Conservation (phyloP, 805 yeast genomes). For the Cyberlindnera xishuangbannaensis region DNA sequence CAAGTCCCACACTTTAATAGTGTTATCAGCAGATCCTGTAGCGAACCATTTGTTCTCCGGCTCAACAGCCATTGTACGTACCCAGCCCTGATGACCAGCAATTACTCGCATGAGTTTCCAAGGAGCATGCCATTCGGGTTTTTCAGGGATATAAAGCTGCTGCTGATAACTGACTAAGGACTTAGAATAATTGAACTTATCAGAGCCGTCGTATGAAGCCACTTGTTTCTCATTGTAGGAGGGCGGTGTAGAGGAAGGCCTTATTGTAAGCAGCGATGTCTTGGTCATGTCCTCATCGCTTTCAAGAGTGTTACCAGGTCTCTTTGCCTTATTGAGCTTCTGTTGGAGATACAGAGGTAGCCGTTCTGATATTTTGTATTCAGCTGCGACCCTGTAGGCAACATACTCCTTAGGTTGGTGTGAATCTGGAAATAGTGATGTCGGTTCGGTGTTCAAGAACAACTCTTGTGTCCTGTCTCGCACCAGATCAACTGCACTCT, state of each 20-base stretch:
- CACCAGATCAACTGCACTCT: slow-evolving; percentile 14
- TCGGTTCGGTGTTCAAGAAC: slow-evolving; percentile 5
- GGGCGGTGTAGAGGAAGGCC: no score
- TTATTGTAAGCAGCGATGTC: no score
- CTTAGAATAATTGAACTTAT: no score
- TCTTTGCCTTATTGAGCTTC: slow-evolving; percentile 18
- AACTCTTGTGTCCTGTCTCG: slow-evolving; percentile 11
- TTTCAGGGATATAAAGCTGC: slow-evolving; percentile 13
- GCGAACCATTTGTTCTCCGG: slow-evolving; percentile 90
- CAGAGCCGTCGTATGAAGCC: no score
- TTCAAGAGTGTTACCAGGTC: slow-evolving; percentile 1
- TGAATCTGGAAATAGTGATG: slow-evolving; percentile 3
- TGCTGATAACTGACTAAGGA: slow-evolving; percentile 13
- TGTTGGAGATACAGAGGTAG: slow-evolving; percentile 28
- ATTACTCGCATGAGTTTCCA: slow-evolving; percentile 74
- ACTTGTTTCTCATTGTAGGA: no score
- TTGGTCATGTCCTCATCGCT: no score
- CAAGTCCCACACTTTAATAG: slow-evolving; percentile 88
- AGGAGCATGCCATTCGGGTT: slow-evolving; percentile 45
- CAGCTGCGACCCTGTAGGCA: slow-evolving; percentile 25
- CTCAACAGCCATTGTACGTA: slow-evolving; percentile 73
- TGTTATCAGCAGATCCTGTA: slow-evolving; percentile 84
- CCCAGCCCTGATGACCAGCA: slow-evolving; percentile 93
- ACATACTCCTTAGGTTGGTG: slow-evolving; percentile 25
- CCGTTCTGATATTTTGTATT: slow-evolving; percentile 21